These are phyloP conservation scores for Geosmithia morbida DNA, from an alignment of 2,329 filamentous ascomycete genomes.

Conservation along the genomic window DNA sequence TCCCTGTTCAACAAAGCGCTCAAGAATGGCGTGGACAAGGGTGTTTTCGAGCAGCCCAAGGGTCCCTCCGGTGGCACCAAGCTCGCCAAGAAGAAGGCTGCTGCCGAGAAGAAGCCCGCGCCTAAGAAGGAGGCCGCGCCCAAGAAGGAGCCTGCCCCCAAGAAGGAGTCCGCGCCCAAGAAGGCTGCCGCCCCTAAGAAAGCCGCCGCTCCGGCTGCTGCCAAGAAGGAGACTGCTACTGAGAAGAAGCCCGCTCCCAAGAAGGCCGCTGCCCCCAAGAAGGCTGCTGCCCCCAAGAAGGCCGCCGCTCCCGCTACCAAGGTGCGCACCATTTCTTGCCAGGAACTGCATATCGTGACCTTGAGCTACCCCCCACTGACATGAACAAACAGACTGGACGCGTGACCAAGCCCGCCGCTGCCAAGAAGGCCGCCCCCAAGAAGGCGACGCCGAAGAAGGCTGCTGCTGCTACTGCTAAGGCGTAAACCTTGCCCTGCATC, in stretches of 20 bases:
- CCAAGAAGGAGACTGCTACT: slow-evolving; percentile 15
- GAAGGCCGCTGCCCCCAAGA: slow-evolving; percentile 25
- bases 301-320: slow-evolving; percentile 16
- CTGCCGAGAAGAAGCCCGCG: slow-evolving; percentile 20
- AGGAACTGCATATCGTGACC: too few species aligned
- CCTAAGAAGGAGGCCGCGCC: slow-evolving; percentile 17
- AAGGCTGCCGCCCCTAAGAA: slow-evolving; percentile 16
- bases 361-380: too few species aligned
- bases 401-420: slow-evolving; percentile 47
- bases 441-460: slow-evolving; percentile 35
- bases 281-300: slow-evolving; percentile 16
- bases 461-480: slow-evolving; percentile 14
- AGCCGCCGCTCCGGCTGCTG: slow-evolving; percentile 9
- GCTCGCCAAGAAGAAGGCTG: slow-evolving; percentile 63
- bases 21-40: slow-evolving; percentile 70
- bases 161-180: slow-evolving; percentile 34
- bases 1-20: slow-evolving; percentile 78
- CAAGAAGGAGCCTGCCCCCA: slow-evolving; percentile 29
- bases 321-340: not conserved
- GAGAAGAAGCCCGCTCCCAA: slow-evolving; percentile 23
- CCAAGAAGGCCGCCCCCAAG: slow-evolving; percentile 29
- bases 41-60: slow-evolving; percentile 80
- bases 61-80: slow-evolving; percentile 84
- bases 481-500: not conserved
- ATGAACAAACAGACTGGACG: slow-evolving; percentile 63